Evolutionary conservation across 371 early-diverging fungal species (phyloP), one percentile per base, ranked within the genome.

Genomic region (Rhizopus stolonifer): DNA sequence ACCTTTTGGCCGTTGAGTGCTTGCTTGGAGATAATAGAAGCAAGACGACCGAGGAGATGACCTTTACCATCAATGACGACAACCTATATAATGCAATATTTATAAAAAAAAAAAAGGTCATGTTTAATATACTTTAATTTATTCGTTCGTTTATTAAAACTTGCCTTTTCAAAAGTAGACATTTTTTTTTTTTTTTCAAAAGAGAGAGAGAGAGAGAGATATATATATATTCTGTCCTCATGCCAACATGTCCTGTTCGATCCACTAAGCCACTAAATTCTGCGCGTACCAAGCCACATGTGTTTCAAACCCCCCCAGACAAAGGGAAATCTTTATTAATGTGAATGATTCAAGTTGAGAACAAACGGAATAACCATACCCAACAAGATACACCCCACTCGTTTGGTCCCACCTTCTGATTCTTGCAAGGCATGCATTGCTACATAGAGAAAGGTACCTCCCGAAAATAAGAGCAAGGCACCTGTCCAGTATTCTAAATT

Each of bases 51-150:
- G 69, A 94, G 84, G 51, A 99, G 85, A 82, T 99, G 99, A 67
- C 92, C 99, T 82, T 96, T 97, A 70, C 85, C 99, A 85, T 99
- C 99, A 80, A 99, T 92, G 74, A 99, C 91, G 76, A 98, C 22
- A 40, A 40, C 19, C 7, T 4, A 43, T n/a, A n/a, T n/a, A n/a
- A n/a, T n/a, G n/a, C n/a, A n/a, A n/a, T n/a, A n/a, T n/a, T n/a
- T n/a, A n/a, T n/a, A n/a, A n/a, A n/a, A n/a, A n/a, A n/a, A n/a
- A n/a, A n/a, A n/a, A n/a, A n/a, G n/a, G n/a, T n/a, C n/a, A n/a
- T n/a, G n/a, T n/a, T n/a, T n/a, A n/a, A n/a, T n/a, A n/a, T n/a
- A n/a, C n/a, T n/a, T n/a, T n/a, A n/a, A n/a, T n/a, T n/a, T n/a
- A n/a, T n/a, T n/a, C n/a, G 29, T 11, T 29, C 11, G 29, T 29